Evolutionary conservation across 768 basidiomycete species (phyloP), one percentile per base, ranked within the genome.

Genomic region (Pisolithus sp.): DNA sequence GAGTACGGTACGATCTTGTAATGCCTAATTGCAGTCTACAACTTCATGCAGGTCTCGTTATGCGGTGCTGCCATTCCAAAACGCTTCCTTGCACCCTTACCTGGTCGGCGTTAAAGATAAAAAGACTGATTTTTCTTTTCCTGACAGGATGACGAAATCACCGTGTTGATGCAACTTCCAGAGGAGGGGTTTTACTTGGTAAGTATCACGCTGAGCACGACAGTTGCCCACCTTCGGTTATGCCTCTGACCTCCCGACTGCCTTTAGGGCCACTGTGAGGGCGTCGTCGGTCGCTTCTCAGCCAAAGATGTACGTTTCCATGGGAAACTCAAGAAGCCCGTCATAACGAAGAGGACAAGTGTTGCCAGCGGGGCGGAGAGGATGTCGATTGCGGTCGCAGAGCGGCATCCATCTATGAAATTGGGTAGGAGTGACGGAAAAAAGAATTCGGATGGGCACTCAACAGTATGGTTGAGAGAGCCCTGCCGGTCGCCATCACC

Each of bases 231-330:
- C 23, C 26, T 3, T 26, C 26, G 4, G 26, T 1, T 6, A 10
- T 15, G 36, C 12, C 24, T 47, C 12, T 53, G 30, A 31, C 21
- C 7, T 13, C 20, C n/a, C 3, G 6, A 37, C 12, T 34, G 13
- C 34, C 1, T 13, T 0, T 58, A 90, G 89, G 90, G 91, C 4
- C 87, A 84, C 57, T 93, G 90, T 61, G 90, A 93, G 69, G 90
- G 85, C 48, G 86, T 93, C 48, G 86, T 93, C 2, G 90, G 90
- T 9, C 76, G 81, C 5, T 92, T 93, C 62, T 68, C 70, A 17
- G 82, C 77, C 0, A 56, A 66, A 20, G 71, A 84, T 52, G 90
- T 93, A 9, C 77, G 71, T 7, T 88, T 92, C 61, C 81, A 81
- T 53, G 73, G 77, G 3, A 86, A 81, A 57, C 77, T 93, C 54